Evolutionary conservation across 2,329 filamentous ascomycete genomes (phyloP).

Genomic region (Apiospora sp.): DNA sequence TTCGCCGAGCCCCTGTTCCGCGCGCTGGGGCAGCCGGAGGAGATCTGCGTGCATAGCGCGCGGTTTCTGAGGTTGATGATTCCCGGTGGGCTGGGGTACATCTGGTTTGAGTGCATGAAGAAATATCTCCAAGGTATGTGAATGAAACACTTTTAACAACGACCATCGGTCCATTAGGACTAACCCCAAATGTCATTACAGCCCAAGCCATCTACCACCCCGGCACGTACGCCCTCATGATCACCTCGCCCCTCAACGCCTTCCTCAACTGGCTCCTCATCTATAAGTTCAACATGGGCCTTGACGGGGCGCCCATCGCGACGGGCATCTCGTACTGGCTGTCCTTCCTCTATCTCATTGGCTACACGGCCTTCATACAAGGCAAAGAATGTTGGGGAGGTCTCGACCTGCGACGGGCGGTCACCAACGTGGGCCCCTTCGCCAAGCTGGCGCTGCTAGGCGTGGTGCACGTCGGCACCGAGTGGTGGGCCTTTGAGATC

Average conservation of each 20-base stretch:
- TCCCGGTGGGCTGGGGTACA: constrained; percentile 83
- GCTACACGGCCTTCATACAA: constrained; percentile 74
- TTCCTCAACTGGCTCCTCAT: constrained; percentile 83
- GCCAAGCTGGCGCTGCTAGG: constrained; percentile 78
- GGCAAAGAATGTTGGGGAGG: constrained; percentile 85
- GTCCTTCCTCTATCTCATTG: constrained; percentile 78
- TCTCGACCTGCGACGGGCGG: constrained; percentile 65
- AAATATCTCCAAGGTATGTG: constrained; percentile 73
- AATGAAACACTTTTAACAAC: not conserved
- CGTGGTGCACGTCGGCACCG: constrained; percentile 84
- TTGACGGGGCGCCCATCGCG: constrained; percentile 82
- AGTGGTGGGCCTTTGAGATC: constrained; percentile 96
- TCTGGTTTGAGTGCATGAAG: constrained; percentile 88
- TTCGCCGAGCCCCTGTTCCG: constrained; percentile 79
- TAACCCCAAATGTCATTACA: not conserved
- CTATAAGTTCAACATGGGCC: constrained; percentile 72
- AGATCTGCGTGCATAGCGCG: constrained; percentile 77
- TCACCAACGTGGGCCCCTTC: constrained; percentile 75
- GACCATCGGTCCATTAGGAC: not conserved
- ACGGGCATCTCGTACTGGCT: constrained; percentile 88
- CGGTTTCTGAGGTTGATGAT: constrained; percentile 77
- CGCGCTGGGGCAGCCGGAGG: constrained; percentile 78
- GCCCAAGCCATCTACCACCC: constrained; percentile 84
- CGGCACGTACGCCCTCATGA: constrained; percentile 81
- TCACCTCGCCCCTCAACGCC: constrained; percentile 84